phyloP scores from a whole-genome alignment of 441 rosid genomes.

The Dalechampia spathulata region DNA sequence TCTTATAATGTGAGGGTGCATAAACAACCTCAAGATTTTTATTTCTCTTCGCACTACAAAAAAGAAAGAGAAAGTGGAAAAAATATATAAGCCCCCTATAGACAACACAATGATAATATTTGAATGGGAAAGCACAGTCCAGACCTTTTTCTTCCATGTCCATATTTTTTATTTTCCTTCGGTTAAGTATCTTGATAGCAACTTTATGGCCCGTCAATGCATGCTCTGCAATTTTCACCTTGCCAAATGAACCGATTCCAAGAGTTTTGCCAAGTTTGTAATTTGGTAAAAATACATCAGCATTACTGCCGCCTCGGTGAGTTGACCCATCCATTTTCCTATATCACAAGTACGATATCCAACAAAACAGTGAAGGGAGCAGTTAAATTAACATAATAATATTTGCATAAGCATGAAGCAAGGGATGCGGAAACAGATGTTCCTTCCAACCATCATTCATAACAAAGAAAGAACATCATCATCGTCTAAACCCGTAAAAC shows the following conservation, averaged over 20 bases:
- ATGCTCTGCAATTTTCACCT: constrained; percentile 96
- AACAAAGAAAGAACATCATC: too few species aligned
- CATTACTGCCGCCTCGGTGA: constrained; percentile 42
- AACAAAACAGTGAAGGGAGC: too few species aligned
- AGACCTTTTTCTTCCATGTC: constrained; percentile 99
- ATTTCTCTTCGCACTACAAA: constrained; percentile 85
- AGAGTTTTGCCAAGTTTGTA: constrained; percentile 93
- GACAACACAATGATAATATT: too few species aligned
- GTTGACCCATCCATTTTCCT: constrained; percentile 72
- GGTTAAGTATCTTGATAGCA: constrained; percentile 93
- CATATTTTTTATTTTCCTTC: constrained; percentile 81
- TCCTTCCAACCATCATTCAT: too few species aligned
- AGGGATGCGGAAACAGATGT: too few species aligned
- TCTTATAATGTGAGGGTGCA: constrained; percentile 95
- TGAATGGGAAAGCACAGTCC: not conserved
- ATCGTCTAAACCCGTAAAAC: too few species aligned
- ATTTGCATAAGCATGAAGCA: too few species aligned
- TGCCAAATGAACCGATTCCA: constrained; percentile 94
- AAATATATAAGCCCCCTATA: not conserved
- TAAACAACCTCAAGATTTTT: constrained; percentile 77
- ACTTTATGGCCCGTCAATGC: constrained; percentile 86
- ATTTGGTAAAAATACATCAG: constrained; percentile 51
- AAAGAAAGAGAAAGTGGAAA: not conserved
- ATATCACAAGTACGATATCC: not conserved
- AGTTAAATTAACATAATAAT: too few species aligned